Conservation (phyloP, 306 rosid species). For the Acacia melanoxylon region DNA sequence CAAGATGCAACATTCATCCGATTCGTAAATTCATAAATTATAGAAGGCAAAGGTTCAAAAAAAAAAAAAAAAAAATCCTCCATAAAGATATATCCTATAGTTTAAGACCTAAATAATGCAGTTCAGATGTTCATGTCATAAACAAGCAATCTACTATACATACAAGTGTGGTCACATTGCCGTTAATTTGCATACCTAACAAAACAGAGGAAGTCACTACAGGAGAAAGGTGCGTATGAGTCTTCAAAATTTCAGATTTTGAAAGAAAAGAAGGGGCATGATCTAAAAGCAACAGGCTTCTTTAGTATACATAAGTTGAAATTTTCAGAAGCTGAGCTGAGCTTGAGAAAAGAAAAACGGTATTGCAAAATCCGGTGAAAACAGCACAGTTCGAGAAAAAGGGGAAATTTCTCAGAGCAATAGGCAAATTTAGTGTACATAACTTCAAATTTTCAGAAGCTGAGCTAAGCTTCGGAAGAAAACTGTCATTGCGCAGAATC, state of each 20-base stretch:
- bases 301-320: not conserved
- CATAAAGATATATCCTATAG: not conserved
- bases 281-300: not conserved
- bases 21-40: not conserved
- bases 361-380: not conserved
- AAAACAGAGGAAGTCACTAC: not conserved
- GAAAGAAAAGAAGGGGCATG: not conserved
- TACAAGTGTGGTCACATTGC: constrained; percentile 8
- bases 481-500: constrained; percentile 7
- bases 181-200: not conserved
- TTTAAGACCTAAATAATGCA: constrained; percentile 13
- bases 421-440: not conserved
- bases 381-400: not conserved
- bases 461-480: not conserved
- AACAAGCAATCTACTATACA: constrained; percentile 6
- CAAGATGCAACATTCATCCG: not conserved
- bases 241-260: not conserved
- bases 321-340: not conserved
- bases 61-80: not conserved
- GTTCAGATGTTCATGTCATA: constrained; percentile 17
- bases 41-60: not conserved
- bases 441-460: not conserved
- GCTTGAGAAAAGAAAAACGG: not conserved
- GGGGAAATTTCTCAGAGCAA: not conserved
- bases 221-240: not conserved